Base-by-base conservation (phyloP, 2,329 filamentous ascomycete species). In the Ceratocystis alfenasii region DNA sequence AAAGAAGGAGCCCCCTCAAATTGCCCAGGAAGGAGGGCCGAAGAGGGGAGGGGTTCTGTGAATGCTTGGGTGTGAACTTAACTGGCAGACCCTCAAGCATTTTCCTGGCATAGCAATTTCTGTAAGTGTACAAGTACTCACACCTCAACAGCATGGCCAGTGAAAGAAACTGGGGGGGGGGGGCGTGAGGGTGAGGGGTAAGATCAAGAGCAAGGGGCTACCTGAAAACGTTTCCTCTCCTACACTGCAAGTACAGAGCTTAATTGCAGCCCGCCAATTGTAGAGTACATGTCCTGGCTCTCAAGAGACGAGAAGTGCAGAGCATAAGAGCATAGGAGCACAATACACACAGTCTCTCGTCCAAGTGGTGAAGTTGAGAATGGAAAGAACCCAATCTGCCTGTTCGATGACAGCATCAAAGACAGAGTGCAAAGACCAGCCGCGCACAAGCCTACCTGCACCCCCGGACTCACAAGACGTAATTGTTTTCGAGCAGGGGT, bases 111-210 rank as follows among this genome's bases (percentile, higher is more conserved):
- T 8, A 59, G 55, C 55, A 59, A 59, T 59, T 59, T 59, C 55
- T 59, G 55, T 25, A n/a, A n/a, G 55, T 36, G 55, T 30, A 59
- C 15, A 59, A 59, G 55, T 36, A 59, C 55, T 36, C 55, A 59
- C 6, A 25, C 20, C 15, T 36, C 55, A 33, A n/a, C 20, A 33
- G 55, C 28, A 36, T 53, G 48, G 20, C 48, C 48, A 1, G 25
- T 22, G 28, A 8, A n/a, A 30, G 55, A 28, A 17, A 4, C 12
- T 6, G 12, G 17, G 50, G 22, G 15, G 53, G 28, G 53, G 3
- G 28, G 25, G 10, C 20, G 20, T 20, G 20, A 20, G 5, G 20
- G 22, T 12, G 53, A 1, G 28, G 28, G 55, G 22, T 5, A 12
- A 55, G 8, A 55, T 1, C 33, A n/a, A 36, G 5, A 33, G 12